Evolutionary conservation across 2,329 filamentous ascomycete species (phyloP), one percentile per base, ranked within the genome.

Genomic region (Monilinia fructigena): DNA sequence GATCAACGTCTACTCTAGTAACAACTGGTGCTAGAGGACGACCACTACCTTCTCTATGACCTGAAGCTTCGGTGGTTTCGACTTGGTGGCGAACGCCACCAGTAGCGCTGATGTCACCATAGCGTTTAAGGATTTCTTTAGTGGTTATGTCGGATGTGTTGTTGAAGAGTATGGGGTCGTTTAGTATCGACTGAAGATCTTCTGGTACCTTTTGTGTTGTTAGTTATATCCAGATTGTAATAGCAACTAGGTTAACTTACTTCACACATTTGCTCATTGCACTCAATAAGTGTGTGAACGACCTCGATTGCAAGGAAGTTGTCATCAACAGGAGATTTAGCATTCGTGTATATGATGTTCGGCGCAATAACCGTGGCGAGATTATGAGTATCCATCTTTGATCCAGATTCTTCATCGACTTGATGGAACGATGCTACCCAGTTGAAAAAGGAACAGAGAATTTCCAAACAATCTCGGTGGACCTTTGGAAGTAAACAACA

Each of bases 301-400:
- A 95, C 93, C 74, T 95, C 91, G 68, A 99, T 97, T 40, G 94
- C 93, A 74, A 91, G 85, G 80, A 98, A 97, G 69, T 93, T 95
- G 72, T 97, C 93, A 74, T 96, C 94, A 70, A 93, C 86, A 8
- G 85, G 82, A 59, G 83, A 84, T 76, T 89, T 90, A 53, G 85
- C 80, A 71, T 82, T 82, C 71, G 89, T 91, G 73, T 91, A 93
- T 16, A 97, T 83, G 69, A 99, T 92, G 74, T 99, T 99, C 0
- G 95, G 95, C 6, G 94, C 93, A 78, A 99, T 97, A 70, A 99
- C 95, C 3, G 96, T 98, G 4, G 95, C 92, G 70, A 99, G 85
- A 75, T 99, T 99, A 81, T 96, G 93, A 63, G 96, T 91, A 77
- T 99, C 95, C 95, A 99, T 99, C 83, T 98, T 97, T 73, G 94